A percentile compares a stretch with the other conserved stretches of the same genome.
These are phyloP conservation scores for Fusarium sp. DNA, from an alignment of 2,329 filamentous ascomycete genomes.

Conservation along the genomic window DNA sequence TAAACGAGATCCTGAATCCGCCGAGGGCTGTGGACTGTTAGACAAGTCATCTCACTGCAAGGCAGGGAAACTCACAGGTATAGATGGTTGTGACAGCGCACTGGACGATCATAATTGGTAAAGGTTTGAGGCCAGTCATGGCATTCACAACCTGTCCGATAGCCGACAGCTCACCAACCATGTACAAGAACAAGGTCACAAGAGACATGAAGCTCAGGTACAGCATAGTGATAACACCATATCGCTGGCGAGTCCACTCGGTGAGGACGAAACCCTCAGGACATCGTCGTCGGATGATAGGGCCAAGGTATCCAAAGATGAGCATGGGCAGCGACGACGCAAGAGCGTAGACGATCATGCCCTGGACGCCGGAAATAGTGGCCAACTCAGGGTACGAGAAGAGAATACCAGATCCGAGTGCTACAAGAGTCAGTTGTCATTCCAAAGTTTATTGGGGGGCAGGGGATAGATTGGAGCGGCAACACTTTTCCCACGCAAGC, in stretches of 20 bases:
- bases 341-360: conserved; percentile 79
- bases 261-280: conserved; percentile 87
- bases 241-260: conserved; percentile 84
- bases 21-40: conserved; percentile 68
- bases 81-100: conserved; percentile 83
- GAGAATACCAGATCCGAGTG: conserved; percentile 83
- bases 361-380: conserved; percentile 81
- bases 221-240: conserved; percentile 73
- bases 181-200: conserved; percentile 85
- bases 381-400: conserved; percentile 85
- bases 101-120: conserved; percentile 81
- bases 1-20: conserved; percentile 84
- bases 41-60: background rate
- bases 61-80: conserved; percentile 66
- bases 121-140: conserved; percentile 76
- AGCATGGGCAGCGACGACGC: conserved; percentile 77
- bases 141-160: conserved; percentile 80
- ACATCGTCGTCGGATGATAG: conserved; percentile 80
- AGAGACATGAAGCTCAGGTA: conserved; percentile 82
- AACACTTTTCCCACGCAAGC: conserved; percentile 98
- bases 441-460: conserved; percentile 23
- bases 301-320: conserved; percentile 77
- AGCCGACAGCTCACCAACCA: conserved; percentile 85
- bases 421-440: conserved; percentile 63
- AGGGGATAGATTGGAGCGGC: conserved; percentile 70